Conservation (phyloP, 306 rosid species). For the Begonia loranthoides region DNA sequence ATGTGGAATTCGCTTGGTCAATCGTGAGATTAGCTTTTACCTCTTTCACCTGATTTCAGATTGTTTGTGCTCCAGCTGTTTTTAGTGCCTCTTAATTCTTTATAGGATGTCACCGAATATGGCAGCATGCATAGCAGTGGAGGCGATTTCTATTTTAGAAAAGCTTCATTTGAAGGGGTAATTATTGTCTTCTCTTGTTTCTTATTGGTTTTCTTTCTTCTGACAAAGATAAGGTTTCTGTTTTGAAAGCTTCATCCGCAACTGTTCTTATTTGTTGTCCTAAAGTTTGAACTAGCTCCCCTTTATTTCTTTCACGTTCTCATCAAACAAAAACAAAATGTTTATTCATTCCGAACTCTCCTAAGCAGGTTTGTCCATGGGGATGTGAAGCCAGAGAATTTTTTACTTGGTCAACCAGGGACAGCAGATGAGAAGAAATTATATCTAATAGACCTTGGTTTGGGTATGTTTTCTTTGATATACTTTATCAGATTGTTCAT, state of each 20-base stretch:
- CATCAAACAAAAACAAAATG: neutral
- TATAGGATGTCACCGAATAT: slow-evolving; percentile 81
- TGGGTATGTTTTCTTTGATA: slow-evolving; percentile 37
- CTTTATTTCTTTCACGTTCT: neutral
- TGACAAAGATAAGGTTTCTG: neutral
- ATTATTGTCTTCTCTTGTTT: slow-evolving; percentile 3
- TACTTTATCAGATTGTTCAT: neutral
- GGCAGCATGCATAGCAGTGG: slow-evolving; percentile 93
- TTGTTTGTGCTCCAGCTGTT: neutral
- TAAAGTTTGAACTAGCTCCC: neutral
- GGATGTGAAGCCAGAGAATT: slow-evolving; percentile 93
- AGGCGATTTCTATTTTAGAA: slow-evolving; percentile 92
- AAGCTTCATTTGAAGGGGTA: slow-evolving; percentile 94
- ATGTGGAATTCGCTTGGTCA: slow-evolving; percentile 84
- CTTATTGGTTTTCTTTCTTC: neutral
- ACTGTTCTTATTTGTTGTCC: neutral
- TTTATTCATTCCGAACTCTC: no score
- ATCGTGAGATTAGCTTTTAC: slow-evolving; percentile 36
- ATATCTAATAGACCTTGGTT: slow-evolving; percentile 85
- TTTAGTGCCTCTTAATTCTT: slow-evolving; percentile 9
- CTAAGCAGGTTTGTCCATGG: slow-evolving; percentile 75
- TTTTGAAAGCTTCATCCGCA: neutral
- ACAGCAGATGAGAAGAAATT: slow-evolving; percentile 81
- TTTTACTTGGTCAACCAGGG: slow-evolving; percentile 90
- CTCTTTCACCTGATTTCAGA: neutral